A percentile compares a stretch with the other conserved stretches of the same genome.
phyloP scores from a whole-genome alignment of 2,329 filamentous ascomycete species.

The Mollisiaceae sp. region DNA sequence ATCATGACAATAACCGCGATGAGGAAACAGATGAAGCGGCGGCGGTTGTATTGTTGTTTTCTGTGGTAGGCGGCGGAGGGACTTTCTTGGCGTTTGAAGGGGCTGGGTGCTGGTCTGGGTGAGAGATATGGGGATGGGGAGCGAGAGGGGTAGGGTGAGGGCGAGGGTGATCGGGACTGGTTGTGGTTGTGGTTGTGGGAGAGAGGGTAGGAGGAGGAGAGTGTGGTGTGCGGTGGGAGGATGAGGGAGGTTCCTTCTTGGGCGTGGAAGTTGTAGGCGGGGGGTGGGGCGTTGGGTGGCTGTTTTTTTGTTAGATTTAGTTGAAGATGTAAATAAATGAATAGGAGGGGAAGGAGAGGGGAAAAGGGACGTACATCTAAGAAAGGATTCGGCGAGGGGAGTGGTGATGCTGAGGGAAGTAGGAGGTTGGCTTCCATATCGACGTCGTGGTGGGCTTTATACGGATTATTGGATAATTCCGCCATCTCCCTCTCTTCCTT shows the following conservation, averaged over 20 bases:
- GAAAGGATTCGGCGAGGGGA: constrained; percentile 14
- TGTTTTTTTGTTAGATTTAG: neutral
- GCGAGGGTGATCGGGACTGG: too few species aligned
- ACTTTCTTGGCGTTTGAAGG: neutral
- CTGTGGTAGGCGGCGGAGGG: constrained; percentile 10
- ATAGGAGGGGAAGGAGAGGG: neutral
- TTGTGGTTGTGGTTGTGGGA: too few species aligned
- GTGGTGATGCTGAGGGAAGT: constrained; percentile 2
- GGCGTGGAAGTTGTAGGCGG: constrained; percentile 21
- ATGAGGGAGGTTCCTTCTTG: constrained; percentile 4
- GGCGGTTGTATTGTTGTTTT: constrained; percentile 15
- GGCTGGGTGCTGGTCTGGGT: neutral
- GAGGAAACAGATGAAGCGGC: constrained; percentile 16
- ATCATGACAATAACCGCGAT: constrained; percentile 15
- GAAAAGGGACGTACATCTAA: constrained; percentile 9
- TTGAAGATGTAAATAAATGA: too few species aligned
- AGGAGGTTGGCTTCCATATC: neutral
- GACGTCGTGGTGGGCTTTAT: neutral
- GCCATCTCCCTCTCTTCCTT: too few species aligned
- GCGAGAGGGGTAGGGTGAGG: neutral
- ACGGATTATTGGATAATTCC: neutral
- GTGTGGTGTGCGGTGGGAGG: constrained; percentile 8
- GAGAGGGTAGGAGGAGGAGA: too few species aligned
- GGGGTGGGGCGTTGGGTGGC: constrained; percentile 5
- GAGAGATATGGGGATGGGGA: neutral